Evolutionary conservation across 1,139 yeast species (phyloP).

Genomic region (Candida sanyaensis): DNA sequence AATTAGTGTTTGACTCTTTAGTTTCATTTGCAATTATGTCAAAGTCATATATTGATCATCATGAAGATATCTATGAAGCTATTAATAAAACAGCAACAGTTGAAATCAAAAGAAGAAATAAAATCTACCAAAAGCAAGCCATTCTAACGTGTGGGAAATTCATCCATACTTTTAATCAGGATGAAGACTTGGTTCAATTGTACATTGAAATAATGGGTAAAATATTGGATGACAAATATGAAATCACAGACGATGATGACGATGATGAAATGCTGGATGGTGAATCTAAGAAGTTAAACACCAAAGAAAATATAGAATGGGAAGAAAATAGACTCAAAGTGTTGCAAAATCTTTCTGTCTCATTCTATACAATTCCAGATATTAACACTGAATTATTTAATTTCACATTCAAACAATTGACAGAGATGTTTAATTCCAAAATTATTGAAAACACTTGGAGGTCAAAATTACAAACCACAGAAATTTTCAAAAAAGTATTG

Average conservation of each 20-base stretch:
- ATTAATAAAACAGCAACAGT: constrained; percentile 48
- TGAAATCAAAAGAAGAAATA: constrained; percentile 72
- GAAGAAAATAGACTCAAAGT: constrained; percentile 40
- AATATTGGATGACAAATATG: constrained; percentile 35
- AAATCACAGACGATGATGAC: constrained; percentile 20
- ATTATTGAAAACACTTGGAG: constrained; percentile 59
- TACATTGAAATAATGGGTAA: constrained; percentile 40
- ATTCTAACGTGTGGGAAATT: constrained; percentile 53
- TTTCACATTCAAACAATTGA: constrained; percentile 24
- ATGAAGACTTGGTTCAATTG: constrained; percentile 35
- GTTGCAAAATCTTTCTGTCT: constrained; percentile 32
- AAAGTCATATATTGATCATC: constrained; percentile 20
- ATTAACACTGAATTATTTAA: constrained; percentile 23
- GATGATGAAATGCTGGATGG: constrained; percentile 32
- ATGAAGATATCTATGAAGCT: constrained; percentile 18
- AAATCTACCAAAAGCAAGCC: constrained; percentile 58
- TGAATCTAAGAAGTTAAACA: constrained; percentile 27
- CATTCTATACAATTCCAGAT: constrained; percentile 27
- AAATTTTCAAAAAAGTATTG: constrained; percentile 25
- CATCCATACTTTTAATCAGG: constrained; percentile 43
- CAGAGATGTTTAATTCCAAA: constrained; percentile 26
- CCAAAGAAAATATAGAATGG: constrained; percentile 28
- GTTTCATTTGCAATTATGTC: constrained; percentile 58
- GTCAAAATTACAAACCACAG: constrained; percentile 48
- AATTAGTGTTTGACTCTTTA: constrained; percentile 67